Evolutionary conservation across 345 rosid genomes (phyloP).

Genomic region (Acer campestre): DNA sequence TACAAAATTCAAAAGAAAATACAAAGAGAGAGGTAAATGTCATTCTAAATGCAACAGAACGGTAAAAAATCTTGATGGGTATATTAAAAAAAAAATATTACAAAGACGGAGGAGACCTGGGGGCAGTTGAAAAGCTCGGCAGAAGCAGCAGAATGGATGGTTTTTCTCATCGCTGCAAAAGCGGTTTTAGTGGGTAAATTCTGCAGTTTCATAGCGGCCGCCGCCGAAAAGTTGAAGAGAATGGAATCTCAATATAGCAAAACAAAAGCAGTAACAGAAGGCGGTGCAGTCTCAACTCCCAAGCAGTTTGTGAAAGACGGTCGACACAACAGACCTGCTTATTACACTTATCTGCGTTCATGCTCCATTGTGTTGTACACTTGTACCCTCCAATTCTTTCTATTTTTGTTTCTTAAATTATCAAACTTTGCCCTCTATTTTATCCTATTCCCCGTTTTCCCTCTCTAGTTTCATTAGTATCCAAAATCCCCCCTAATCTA

Average conservation of each 20-base stretch:
- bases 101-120: constrained; percentile 24
- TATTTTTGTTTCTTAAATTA: too few relatives aligned
- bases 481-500: too few relatives aligned
- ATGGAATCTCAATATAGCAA: background rate
- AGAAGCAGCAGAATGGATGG: constrained; percentile 24
- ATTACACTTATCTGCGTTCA: background rate
- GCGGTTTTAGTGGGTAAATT: constrained; percentile 17
- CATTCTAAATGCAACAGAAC: background rate
- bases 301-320: background rate
- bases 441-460: too few relatives aligned
- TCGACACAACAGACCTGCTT: background rate
- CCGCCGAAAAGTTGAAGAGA: background rate
- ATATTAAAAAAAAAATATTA: background rate
- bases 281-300: background rate
- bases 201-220: constrained; percentile 30
- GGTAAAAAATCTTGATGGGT: background rate
- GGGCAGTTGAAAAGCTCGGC: background rate
- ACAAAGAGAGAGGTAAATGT: background rate
- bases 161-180: constrained; percentile 19
- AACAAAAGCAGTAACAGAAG: background rate
- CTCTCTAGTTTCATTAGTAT: too few relatives aligned
- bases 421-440: too few relatives aligned
- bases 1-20: background rate
- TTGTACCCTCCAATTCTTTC: background rate
- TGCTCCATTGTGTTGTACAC: background rate